Evolutionary conservation across 148 eudicot genomes (phyloP).

Genomic region (Limonium bicolor): DNA sequence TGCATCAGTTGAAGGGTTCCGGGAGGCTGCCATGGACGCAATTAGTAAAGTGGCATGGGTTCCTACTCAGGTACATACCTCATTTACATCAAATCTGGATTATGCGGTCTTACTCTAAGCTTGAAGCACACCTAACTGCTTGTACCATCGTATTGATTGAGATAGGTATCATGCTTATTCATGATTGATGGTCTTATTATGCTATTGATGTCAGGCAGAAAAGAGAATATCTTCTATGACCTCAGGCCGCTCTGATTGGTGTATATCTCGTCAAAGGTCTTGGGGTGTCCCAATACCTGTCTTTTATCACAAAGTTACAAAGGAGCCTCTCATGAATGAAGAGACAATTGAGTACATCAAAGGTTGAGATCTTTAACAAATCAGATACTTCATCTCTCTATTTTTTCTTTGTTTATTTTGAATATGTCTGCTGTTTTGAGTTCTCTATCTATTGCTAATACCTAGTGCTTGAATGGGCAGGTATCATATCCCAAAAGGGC

Average conservation of each 20-base stretch:
- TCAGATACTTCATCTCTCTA: no score
- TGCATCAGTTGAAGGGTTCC: conserved; percentile 98
- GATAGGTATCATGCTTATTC: conserved; percentile 1
- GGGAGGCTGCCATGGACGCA: conserved; percentile 68
- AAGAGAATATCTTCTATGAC: conserved; percentile 85
- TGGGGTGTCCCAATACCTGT: conserved; percentile 99
- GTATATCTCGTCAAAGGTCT: conserved; percentile 93
- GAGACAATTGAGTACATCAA: conserved; percentile 77
- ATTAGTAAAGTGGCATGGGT: conserved; percentile 70
- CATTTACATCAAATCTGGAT: neutral
- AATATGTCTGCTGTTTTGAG: no score
- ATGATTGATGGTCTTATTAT: conserved; percentile 1
- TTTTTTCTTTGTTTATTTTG: no score
- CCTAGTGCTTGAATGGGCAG: conserved; percentile 16
- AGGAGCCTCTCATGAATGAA: conserved; percentile 80
- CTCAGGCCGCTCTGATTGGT: conserved; percentile 97
- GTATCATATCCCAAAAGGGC: conserved; percentile 68
- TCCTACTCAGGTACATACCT: conserved; percentile 58
- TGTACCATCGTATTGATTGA: neutral
- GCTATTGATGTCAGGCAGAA: conserved; percentile 34
- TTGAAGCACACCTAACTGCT: no score
- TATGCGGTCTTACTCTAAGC: no score
- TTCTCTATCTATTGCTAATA: no score
- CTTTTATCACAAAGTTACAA: conserved; percentile 77
- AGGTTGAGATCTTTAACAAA: no score